A percentile compares a stretch with the other conserved stretches of the same genome.
Conservation (phyloP, 192 early-diverging fungal genomes). For the Coemansia sp. region DNA sequence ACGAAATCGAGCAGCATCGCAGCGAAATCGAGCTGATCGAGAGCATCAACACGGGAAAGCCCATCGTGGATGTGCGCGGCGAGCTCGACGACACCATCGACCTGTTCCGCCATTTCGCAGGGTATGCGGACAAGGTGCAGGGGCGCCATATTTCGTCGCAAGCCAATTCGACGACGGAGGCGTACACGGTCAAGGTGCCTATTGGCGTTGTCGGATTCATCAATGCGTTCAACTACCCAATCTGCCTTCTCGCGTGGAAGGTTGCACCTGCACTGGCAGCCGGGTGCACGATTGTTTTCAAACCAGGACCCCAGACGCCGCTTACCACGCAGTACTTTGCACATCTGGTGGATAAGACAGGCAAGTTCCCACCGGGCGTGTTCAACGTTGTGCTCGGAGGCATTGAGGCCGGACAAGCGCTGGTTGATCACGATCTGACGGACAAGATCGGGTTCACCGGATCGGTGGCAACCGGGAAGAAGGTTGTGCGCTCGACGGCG, state of each 20-base stretch:
- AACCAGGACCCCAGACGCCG: conserved; percentile 62
- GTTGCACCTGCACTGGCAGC: conserved; percentile 54
- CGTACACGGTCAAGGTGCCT: conserved; percentile 55
- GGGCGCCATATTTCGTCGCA: conserved; percentile 47
- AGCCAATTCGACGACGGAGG: conserved; percentile 27
- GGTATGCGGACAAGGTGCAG: conserved; percentile 54
- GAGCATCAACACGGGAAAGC: conserved; percentile 58
- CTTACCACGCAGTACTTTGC: conserved; percentile 60
- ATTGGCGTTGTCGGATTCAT: conserved; percentile 57
- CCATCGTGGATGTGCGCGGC: conserved; percentile 48
- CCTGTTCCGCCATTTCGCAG: conserved; percentile 51
- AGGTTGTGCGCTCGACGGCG: conserved; percentile 55
- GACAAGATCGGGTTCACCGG: conserved; percentile 62
- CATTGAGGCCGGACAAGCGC: conserved; percentile 43
- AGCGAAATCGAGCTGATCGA: conserved; percentile 50
- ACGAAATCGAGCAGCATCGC: conserved; percentile 40
- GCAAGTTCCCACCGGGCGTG: conserved; percentile 53
- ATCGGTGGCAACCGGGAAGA: conserved; percentile 55
- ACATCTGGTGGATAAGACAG: conserved; percentile 38
- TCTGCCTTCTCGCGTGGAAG: conserved; percentile 55
- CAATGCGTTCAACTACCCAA: conserved; percentile 66
- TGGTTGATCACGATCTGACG: conserved; percentile 49
- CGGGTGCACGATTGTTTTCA: conserved; percentile 56
- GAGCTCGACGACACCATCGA: conserved; percentile 56
- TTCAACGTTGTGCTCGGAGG: conserved; percentile 59